Evolutionary conservation across 306 rosid genomes (phyloP), one percentile per base, ranked within the genome.

Genomic region (Neltuma alba): DNA sequence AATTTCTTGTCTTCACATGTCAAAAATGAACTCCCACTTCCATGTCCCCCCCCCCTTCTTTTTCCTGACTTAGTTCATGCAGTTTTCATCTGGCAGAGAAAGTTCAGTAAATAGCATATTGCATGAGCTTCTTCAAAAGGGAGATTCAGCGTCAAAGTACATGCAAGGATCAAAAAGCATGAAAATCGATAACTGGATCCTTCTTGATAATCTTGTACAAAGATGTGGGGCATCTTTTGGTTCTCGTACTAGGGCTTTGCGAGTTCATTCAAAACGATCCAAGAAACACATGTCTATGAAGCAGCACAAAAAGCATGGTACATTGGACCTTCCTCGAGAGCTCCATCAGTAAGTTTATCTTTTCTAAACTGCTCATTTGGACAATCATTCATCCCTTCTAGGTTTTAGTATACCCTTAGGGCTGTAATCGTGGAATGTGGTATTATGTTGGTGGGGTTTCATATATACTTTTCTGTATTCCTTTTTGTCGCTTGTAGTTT

Each of bases 241-340:
- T 61, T 88, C 91, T 79, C 89, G 76, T 23, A 69, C 79, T 36
- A 88, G 94, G 80, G 91, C 88, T 61, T 78, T 90, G 80, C 87
- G 8, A 76, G 76, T 80, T 50, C 93, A 88, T 88, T 95, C 97
- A 6, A 95, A 84, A 83, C 92, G 92, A 6, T 93, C 97, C 16
- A 91, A 88, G 88, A 91, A 71, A 82, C 88, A 69, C 77, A 89
- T 95, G 96, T 90, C 97, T 30, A 84, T 90, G 92, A 95, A 84
- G 76, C 88, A 89, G 33, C 96, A 87, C 70, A 92, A 92, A 78
- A 88, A 84, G 36, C 70, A 68, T 42, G 98, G 97, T 60, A 78
- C 91, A 58, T 70, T 91, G 21, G 79, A 89, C 82, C 86, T 92
- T 84, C 91, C 94, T 71, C 80, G 33, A 69, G 92, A 92, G 70